These are phyloP conservation scores for Microdochium nivale DNA, from an alignment of 2,329 filamentous ascomycete species.

Conservation along the genomic window DNA sequence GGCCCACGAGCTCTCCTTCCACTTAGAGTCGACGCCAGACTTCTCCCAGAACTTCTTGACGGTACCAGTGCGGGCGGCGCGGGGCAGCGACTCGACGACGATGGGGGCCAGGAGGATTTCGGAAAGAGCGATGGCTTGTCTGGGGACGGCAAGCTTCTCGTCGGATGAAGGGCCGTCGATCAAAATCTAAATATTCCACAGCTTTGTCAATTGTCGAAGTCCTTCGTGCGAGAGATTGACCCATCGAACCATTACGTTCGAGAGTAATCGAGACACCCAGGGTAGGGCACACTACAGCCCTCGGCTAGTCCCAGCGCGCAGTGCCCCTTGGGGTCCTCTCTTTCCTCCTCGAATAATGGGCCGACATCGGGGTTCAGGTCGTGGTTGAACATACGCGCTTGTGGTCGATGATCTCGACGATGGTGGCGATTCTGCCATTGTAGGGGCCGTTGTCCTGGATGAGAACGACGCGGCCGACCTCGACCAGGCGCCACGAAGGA, in stretches of 20 bases:
- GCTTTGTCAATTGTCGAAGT: conserved; percentile 18
- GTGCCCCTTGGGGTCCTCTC: background rate
- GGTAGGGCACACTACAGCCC: background rate
- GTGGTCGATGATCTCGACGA: conserved; percentile 99
- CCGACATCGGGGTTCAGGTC: conserved; percentile 2
- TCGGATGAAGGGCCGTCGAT: conserved; percentile 88
- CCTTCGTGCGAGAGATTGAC: background rate
- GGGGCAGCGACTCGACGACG: conserved; percentile 77
- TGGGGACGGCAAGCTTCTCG: conserved; percentile 70
- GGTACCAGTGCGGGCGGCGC: conserved; percentile 70
- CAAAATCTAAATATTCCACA: conserved; percentile 60
- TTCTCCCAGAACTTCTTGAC: conserved; percentile 89
- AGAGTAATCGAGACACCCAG: background rate
- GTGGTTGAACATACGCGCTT: conserved; percentile 77
- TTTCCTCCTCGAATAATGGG: conserved; percentile 3
- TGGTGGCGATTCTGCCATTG: conserved; percentile 79
- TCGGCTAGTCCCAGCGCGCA: background rate
- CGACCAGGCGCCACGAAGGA: conserved; percentile 89
- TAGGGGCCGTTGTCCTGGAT: conserved; percentile 72
- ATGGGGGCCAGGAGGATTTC: conserved; percentile 84
- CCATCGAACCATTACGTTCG: background rate
- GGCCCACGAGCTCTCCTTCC: conserved; percentile 83
- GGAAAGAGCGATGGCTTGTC: conserved; percentile 77
- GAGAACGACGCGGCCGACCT: conserved; percentile 95
- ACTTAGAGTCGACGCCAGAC: conserved; percentile 86